These are phyloP conservation scores for Kazachstania africana DNA, from an alignment of 805 yeast genomes.

Conservation along the genomic window DNA sequence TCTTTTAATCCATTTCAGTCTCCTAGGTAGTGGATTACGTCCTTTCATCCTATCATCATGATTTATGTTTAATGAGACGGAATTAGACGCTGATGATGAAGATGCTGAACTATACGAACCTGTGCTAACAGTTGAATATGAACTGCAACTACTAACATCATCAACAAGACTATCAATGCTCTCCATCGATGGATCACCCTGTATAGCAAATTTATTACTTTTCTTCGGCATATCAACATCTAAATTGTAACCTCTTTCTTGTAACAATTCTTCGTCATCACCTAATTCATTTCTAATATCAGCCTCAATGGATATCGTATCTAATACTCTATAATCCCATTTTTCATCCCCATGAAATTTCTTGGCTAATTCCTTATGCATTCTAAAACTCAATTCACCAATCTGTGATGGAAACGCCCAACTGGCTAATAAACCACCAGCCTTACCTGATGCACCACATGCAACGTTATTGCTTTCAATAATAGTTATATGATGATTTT, in stretches of 20 bases:
- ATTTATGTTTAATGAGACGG: background rate
- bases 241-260: background rate
- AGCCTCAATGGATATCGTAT: slow-evolving; percentile 82
- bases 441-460: slow-evolving; percentile 95
- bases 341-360: slow-evolving; percentile 70
- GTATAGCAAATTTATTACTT: background rate
- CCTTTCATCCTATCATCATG: too few species aligned
- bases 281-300: slow-evolving; percentile 36
- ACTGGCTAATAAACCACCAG: slow-evolving; percentile 87
- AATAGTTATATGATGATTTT: slow-evolving; percentile 68
- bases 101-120: background rate
- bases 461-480: slow-evolving; percentile 88
- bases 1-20: slow-evolving; percentile 66
- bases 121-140: too few species aligned
- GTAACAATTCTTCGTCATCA: too few species aligned
- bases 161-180: slow-evolving; percentile 1
- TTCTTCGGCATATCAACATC: slow-evolving; percentile 1
- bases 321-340: slow-evolving; percentile 88
- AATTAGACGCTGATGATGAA: background rate
- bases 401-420: slow-evolving; percentile 97
- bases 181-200: background rate
- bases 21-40: slow-evolving; percentile 37
- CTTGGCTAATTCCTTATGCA: slow-evolving; percentile 75
- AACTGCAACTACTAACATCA: background rate
- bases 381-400: slow-evolving; percentile 74